Percentiles rank a stretch among this genome's conserved stretches.
phyloP scores from a whole-genome alignment of 2,329 filamentous ascomycete genomes.

The Neodidymelliopsis sp. region DNA sequence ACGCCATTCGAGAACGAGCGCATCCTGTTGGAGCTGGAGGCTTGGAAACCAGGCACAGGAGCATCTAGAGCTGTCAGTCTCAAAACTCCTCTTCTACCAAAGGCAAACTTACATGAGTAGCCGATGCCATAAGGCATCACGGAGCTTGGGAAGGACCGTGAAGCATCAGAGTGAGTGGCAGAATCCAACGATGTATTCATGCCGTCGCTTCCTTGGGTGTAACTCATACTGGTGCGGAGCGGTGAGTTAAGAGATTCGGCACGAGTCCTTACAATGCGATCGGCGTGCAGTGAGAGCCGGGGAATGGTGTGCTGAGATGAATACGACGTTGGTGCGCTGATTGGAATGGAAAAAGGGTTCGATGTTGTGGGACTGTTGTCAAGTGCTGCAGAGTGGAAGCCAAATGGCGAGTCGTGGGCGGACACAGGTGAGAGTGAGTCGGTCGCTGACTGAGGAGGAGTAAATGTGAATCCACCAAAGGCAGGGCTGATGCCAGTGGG shows the following conservation, averaged over 20 bases:
- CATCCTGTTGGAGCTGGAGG: constrained; percentile 47
- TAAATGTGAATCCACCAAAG: constrained; percentile 72
- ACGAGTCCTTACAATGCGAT: constrained; percentile 51
- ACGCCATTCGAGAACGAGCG: constrained; percentile 50
- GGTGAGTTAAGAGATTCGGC: constrained; percentile 55
- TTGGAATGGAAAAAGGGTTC: constrained; percentile 50
- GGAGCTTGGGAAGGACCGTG: constrained; percentile 40
- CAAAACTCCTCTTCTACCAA: background rate
- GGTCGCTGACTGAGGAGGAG: constrained; percentile 59
- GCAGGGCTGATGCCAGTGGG: constrained; percentile 71
- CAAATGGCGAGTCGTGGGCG: constrained; percentile 52
- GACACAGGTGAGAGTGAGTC: constrained; percentile 51
- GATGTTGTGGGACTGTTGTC: constrained; percentile 48
- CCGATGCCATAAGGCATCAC: constrained; percentile 51
- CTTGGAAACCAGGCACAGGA: constrained; percentile 51
- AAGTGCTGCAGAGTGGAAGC: constrained; percentile 46
- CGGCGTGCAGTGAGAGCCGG: constrained; percentile 53
- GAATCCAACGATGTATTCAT: constrained; percentile 38
- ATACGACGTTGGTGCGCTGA: constrained; percentile 43
- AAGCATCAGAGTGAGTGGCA: constrained; percentile 31
- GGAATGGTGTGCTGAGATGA: constrained; percentile 51
- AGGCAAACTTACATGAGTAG: constrained; percentile 43
- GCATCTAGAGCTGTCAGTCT: constrained; percentile 41
- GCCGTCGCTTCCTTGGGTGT: constrained; percentile 39
- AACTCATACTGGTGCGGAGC: constrained; percentile 57